A percentile compares a stretch with the other conserved stretches of the same genome.
phyloP scores from a whole-genome alignment of 768 basidiomycete genomes.

The Chiua virens region DNA sequence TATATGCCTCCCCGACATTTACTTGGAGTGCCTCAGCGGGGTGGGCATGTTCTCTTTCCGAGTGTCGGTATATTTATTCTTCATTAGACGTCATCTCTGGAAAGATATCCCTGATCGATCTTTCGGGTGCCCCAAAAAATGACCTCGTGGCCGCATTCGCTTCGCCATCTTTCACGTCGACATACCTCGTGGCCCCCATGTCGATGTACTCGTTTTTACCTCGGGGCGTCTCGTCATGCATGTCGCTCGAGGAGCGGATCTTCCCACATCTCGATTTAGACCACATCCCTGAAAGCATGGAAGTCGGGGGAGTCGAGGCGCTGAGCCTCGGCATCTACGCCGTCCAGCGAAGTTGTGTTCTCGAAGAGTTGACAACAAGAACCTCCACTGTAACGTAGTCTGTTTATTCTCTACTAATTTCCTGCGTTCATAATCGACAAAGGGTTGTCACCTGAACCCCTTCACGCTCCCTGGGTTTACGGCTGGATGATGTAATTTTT shows the following conservation, averaged over 20 bases:
- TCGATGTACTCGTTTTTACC: conserved; percentile 26
- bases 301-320: conserved; percentile 28
- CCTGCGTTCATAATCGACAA: not conserved
- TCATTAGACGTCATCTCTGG: conserved; percentile 25
- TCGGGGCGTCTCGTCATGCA: conserved; percentile 18
- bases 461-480: too few relatives aligned
- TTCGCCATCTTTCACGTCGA: conserved; percentile 3
- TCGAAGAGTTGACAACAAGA: not conserved
- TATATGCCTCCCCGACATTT: conserved; percentile 41
- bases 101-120: conserved; percentile 26
- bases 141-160: conserved; percentile 18
- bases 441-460: too few relatives aligned
- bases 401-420: not conserved
- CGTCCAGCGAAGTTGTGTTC: conserved; percentile 14
- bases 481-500: not conserved
- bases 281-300: conserved; percentile 33
- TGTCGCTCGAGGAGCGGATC: conserved; percentile 22
- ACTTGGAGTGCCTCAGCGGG: conserved; percentile 26
- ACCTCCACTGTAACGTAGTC: not conserved
- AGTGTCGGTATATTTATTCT: not conserved
- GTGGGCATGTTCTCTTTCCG: conserved; percentile 10
- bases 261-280: conserved; percentile 41
- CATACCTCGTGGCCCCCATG: conserved; percentile 33
- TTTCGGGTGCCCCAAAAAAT: conserved; percentile 27
- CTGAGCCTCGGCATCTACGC: conserved; percentile 35